Evolutionary conservation across 1,139 yeast species (phyloP), one percentile per base, ranked within the genome.

Genomic region (Hansenula lynferdii): DNA sequence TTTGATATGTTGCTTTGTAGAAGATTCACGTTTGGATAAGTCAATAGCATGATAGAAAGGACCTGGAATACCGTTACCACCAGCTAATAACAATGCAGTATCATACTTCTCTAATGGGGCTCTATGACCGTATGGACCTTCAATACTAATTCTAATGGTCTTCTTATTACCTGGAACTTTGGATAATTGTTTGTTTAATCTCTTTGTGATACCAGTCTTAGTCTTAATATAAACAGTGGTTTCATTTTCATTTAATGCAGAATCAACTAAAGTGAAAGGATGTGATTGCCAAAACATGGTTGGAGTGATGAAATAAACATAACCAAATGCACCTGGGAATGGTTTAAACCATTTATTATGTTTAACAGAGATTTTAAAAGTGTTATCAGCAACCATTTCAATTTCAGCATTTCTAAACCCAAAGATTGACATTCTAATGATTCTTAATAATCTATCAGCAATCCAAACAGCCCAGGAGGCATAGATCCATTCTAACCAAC

Each of bases 41-140:
- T 51, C 46, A 44, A 51, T 21, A 44, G 61, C 67, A 42, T 65
- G 64, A 12, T 60, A 53, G 34, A 80, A 81, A 0, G 87, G 85
- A 0, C 87, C 87, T 49, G 62, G 84, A 45, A 85, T 70, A 49
- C 95, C 95, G 43, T 81, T 80, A 36, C 92, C 92, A 44, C 89
- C 85, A 2, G 82, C 78, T 38, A 84, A 50, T 36, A 83, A 65
- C 16, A 80, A 57, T 7, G 70, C 64, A 39, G 70, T 72, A 38
- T 77, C 79, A 53, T 73, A 82, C 40, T 73, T 66, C 39, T 70
- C 70, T 34, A 78, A 54, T 52, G 86, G 74, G 42, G 77, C 54
- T 45, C 68, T 57, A 46, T 62, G 57, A 45, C 86, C 83, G 51
- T 80, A 81, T 0, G 87, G 85, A 0, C 87, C 87, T 49, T 81